Percentiles rank a stretch among this genome's conserved stretches.
These are phyloP conservation scores for Cryptosporidium tyzzeri DNA, from an alignment of 169 alveolate species.

Conservation along the genomic window DNA sequence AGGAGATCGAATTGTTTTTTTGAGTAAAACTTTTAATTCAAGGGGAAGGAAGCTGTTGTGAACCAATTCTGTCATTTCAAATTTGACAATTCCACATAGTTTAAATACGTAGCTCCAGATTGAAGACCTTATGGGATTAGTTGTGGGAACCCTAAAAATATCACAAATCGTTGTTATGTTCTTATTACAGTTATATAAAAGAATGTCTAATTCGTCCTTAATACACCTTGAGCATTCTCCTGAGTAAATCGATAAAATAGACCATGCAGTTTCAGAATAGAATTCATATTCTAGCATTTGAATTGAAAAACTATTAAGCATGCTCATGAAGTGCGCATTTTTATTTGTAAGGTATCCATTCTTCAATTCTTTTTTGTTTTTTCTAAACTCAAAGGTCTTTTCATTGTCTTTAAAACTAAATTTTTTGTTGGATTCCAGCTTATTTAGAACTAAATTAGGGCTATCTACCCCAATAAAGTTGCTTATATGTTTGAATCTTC, in stretches of 20 bases:
- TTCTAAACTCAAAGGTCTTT: not conserved
- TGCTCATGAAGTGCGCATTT: not conserved
- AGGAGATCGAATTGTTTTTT: constrained; percentile 21
- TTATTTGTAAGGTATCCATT: not conserved
- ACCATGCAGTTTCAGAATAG: constrained; percentile 58
- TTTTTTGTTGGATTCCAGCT: not conserved
- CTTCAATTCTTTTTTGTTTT: not conserved
- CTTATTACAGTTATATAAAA: constrained; percentile 32
- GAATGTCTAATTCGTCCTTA: constrained; percentile 48
- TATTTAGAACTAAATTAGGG: not conserved
- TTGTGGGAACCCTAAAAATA: constrained; percentile 41
- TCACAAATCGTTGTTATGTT: constrained; percentile 23
- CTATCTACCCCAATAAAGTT: not conserved
- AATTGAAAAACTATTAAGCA: constrained; percentile 36
- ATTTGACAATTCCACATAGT: constrained; percentile 44
- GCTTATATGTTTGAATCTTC: constrained; percentile 8
- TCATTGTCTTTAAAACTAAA: not conserved
- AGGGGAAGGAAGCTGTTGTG: constrained; percentile 64
- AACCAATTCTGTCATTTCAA: constrained; percentile 32
- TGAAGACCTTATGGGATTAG: constrained; percentile 59
- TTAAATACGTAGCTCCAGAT: constrained; percentile 55
- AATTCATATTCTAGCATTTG: constrained; percentile 60
- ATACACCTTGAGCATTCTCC: constrained; percentile 46
- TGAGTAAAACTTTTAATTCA: constrained; percentile 36
- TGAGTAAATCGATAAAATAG: constrained; percentile 45